These are phyloP conservation scores for Vigna reflexopilosa DNA, from an alignment of 306 rosid species.

Conservation along the genomic window DNA sequence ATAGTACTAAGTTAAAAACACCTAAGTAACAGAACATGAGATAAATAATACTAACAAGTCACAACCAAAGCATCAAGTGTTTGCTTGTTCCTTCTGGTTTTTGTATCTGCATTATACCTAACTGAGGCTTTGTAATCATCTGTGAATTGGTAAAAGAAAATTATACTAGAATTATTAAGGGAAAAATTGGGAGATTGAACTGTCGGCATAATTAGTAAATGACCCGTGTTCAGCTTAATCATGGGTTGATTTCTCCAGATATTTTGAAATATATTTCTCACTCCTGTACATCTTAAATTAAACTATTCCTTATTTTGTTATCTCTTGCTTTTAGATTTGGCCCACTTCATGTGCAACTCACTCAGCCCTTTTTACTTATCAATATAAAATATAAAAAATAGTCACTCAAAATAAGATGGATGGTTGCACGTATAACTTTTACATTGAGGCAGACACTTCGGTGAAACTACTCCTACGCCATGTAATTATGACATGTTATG, in stretches of 20 bases:
- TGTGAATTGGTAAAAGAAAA: slow-evolving; percentile 8
- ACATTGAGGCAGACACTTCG: background rate
- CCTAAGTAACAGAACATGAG: too few species aligned
- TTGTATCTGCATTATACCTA: slow-evolving; percentile 18
- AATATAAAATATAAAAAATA: slow-evolving; percentile 3
- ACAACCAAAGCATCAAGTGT: background rate
- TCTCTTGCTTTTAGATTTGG: slow-evolving; percentile 36
- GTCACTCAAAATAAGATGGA: slow-evolving; percentile 36
- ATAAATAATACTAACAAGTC: slow-evolving; percentile 1
- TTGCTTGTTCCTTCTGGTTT: slow-evolving; percentile 23
- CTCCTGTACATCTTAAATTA: slow-evolving; percentile 35
- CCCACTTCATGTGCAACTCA: slow-evolving; percentile 49
- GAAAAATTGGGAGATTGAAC: slow-evolving; percentile 14
- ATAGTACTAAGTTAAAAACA: too few species aligned
- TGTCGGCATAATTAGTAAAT: slow-evolving; percentile 26
- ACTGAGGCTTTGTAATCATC: background rate
- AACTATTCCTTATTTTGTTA: slow-evolving; percentile 30
- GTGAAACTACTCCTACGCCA: slow-evolving; percentile 32
- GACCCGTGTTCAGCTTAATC: background rate
- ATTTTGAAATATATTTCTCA: slow-evolving; percentile 27
- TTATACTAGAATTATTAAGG: background rate
- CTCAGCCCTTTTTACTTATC: background rate
- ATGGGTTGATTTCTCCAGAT: slow-evolving; percentile 26
- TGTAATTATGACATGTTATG: slow-evolving; percentile 35
- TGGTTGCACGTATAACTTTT: background rate